These are phyloP conservation scores for Penicillium fimorum DNA, from an alignment of 495 filamentous ascomycete species.

Conservation along the genomic window DNA sequence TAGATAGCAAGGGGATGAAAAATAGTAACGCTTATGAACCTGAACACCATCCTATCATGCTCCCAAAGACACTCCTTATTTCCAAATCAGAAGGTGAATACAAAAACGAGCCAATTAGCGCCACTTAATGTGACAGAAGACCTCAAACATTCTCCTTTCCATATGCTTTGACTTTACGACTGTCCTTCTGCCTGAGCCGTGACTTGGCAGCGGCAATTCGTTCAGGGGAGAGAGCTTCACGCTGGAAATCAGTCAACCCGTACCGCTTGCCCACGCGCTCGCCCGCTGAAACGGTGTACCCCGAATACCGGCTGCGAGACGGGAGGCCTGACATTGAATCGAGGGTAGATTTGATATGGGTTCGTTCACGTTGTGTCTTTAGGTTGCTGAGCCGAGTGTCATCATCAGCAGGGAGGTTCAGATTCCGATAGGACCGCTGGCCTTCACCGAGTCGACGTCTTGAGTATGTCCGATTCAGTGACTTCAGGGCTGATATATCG, in stretches of 20 bases:
- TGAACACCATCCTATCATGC: conserved; percentile 1
- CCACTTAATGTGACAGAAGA: not conserved
- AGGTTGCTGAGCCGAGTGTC: conserved; percentile 17
- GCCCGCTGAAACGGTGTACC: conserved; percentile 25
- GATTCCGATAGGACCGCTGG: conserved; percentile 30
- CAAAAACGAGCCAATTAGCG: not conserved
- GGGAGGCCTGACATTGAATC: conserved; percentile 23
- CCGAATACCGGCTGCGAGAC: conserved; percentile 17
- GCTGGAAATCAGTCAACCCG: conserved; percentile 31
- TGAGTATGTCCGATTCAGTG: conserved; percentile 20
- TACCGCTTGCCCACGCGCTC: conserved; percentile 41
- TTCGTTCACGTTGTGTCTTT: conserved; percentile 24
- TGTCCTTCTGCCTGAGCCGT: conserved; percentile 55
- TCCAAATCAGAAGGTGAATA: conserved; percentile 3
- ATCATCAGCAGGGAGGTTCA: conserved; percentile 22
- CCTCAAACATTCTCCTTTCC: conserved; percentile 32
- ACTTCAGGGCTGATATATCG: conserved; percentile 26
- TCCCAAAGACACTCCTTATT: conserved; percentile 1
- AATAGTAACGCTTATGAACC: conserved; percentile 1
- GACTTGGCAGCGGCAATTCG: conserved; percentile 62
- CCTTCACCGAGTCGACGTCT: conserved; percentile 25
- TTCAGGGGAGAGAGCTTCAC: conserved; percentile 55
- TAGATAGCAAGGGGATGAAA: not conserved
- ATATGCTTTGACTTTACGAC: conserved; percentile 28
- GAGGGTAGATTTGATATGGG: conserved; percentile 35